phyloP scores from a whole-genome alignment of 2,329 filamentous ascomycete species.

The Colletotrichum orbiculare region DNA sequence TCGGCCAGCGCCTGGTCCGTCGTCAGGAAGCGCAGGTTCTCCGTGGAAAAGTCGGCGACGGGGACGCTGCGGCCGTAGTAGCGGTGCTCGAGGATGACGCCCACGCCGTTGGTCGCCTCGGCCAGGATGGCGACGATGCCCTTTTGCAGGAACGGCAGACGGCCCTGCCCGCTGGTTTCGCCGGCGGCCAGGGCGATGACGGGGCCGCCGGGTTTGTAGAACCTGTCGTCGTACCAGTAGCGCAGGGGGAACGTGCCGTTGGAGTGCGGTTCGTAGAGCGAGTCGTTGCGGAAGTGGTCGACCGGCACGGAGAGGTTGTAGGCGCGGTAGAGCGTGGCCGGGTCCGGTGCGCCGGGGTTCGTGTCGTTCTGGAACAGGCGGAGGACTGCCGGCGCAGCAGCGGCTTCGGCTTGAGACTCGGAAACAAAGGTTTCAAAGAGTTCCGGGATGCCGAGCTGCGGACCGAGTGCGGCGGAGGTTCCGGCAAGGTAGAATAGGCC shows the following conservation, averaged over 20 bases:
- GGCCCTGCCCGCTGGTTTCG: conserved; percentile 70
- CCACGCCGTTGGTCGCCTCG: conserved; percentile 77
- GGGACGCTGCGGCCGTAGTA: conserved; percentile 87
- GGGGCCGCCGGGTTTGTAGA: conserved; percentile 82
- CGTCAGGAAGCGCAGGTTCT: conserved; percentile 82
- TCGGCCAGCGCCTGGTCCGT: conserved; percentile 87
- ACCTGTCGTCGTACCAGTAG: conserved; percentile 84
- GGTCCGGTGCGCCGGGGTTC: conserved; percentile 11
- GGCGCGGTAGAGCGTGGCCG: conserved; percentile 46
- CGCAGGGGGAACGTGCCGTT: conserved; percentile 75
- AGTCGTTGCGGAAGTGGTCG: conserved; percentile 87
- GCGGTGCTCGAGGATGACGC: conserved; percentile 85
- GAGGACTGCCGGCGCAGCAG: background rate
- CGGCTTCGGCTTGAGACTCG: background rate
- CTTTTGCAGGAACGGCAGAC: conserved; percentile 79
- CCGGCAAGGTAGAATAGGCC: conserved; percentile 15
- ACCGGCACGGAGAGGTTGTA: conserved; percentile 64
- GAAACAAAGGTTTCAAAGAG: conserved; percentile 11
- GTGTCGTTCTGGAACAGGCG: conserved; percentile 4
- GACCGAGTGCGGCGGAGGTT: conserved; percentile 20
- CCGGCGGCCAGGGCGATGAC: conserved; percentile 82
- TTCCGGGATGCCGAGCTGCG: conserved; percentile 25
- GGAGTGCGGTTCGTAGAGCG: conserved; percentile 80
- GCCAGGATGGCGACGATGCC: conserved; percentile 80
- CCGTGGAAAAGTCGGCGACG: conserved; percentile 69